Evolutionary conservation across 768 basidiomycete species (phyloP), one percentile per base, ranked within the genome.

Genomic region (Phanerochaete carnosa): DNA sequence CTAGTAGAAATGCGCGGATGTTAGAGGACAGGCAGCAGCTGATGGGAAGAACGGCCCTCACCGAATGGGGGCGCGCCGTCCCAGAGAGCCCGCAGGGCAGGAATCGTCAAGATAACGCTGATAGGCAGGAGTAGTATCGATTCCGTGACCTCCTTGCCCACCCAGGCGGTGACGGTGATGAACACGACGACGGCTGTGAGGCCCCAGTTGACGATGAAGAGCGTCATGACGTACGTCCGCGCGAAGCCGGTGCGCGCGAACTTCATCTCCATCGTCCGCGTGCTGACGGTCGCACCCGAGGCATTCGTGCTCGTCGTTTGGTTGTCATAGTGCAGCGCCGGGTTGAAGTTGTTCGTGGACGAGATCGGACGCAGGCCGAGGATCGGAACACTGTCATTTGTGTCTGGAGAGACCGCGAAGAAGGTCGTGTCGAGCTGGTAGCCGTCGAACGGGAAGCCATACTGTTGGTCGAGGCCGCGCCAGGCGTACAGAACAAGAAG

Each of bases 81-180:
- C 58, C 62, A 65, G 11, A 68, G 29, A 2, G 62, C 61, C 33
- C 66, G 55, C 35, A 62, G 59, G 8, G 66, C 62, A 23, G 66
- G 64, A 23, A 68, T 67, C 26, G 66, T 67, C 28, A 67, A 32
- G 49, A 67, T 61, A 30, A 67, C 66, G 49, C 61, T 64, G 52
- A 65, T 47, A 23, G 65, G 66, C 26, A 67, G 58, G 32, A 67
- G 32, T 16, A 67, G 57, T n/a, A 66, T 61, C 15, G 64, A 64
- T 30, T 64, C 64, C 16, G 58, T 52, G 28, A 65, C 58, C 22
- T 59, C 56, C 39, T 60, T 22, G 9, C 64, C 61, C 11, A 54
- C 59, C 26, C 33, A 49, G 8, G 64, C 66, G 6, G 66, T 65
- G n/a, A 67, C 55, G 23, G 64, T 65, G 49, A 65, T 65, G 52